Evolutionary conservation across 805 yeast species (phyloP), one percentile per base, ranked within the genome.

Genomic region (Isabelozyma gotoi): DNA sequence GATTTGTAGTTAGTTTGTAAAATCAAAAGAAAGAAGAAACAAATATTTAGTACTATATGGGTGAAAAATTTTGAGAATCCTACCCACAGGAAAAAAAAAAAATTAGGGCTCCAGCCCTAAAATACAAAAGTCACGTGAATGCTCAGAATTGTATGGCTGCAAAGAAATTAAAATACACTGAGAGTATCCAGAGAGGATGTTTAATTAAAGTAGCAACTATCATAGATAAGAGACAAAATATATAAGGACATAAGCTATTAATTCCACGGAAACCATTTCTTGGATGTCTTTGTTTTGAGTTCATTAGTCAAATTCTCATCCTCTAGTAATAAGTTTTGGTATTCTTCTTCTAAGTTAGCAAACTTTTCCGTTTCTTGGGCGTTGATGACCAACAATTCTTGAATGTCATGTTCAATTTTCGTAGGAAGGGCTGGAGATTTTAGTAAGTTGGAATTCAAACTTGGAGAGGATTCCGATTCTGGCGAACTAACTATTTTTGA

Each of bases 291-390:
- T 15, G 35, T 19, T 44, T 55, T 53, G 33, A 65, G 45, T 35
- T 57, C 62, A 10, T 48, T 49, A 11, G 48, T 48, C 38, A 68
- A 51, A 34, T 40, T 44, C 16, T 51, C 60, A 36, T 66, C 62
- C 43, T 67, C 67, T 5, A 42, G 19, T n/a, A 55, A 33, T 45
- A 68, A 55, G 29, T 40, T 52, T 27, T 50, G 46, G 33, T 64
- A 55, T 45, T 69, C 67, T 34, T 71, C 75, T 44, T 71, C 75
- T 39, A 71, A 53, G 36, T 55, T 54, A 14, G 72, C 69, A 41
- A 60, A 65, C 41, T 57, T 59, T 46, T 71, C 77, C 1, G 73
- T 59, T 40, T 68, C 71, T 38, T 52, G 51, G 10, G 73, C 73
- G 47, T 71, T 71, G 29, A 59, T 59, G 7, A 53, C 49, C 47